Conservation (phyloP, 1,139 yeast species). For the Meyerozyma smithsonii region DNA sequence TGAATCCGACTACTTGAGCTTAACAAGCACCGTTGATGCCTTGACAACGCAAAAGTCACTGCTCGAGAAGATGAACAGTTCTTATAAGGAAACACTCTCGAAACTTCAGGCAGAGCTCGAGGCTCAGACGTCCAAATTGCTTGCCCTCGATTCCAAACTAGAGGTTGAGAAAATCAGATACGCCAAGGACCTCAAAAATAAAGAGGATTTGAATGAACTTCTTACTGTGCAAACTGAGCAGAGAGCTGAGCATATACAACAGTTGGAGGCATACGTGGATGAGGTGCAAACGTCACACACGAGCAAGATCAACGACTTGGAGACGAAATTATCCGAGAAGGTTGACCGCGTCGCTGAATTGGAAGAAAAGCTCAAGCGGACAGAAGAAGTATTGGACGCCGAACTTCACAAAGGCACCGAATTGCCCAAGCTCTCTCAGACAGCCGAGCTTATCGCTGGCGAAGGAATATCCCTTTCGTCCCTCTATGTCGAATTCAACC, state of each 20-base stretch:
- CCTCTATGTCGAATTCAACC: conserved; percentile 61
- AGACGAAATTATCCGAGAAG: conserved; percentile 20
- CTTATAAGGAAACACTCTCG: conserved; percentile 14
- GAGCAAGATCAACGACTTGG: conserved; percentile 19
- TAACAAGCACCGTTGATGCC: conserved; percentile 27
- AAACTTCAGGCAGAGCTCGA: conserved; percentile 31
- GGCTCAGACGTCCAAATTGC: conserved; percentile 37
- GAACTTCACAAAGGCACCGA: conserved; percentile 40
- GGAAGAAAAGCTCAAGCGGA: conserved; percentile 33
- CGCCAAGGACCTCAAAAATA: conserved; percentile 57
- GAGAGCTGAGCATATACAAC: conserved; percentile 39
- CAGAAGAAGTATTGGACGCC: conserved; percentile 40
- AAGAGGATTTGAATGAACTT: conserved; percentile 58
- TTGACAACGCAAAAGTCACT: conserved; percentile 24
- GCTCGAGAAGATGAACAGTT: conserved; percentile 16
- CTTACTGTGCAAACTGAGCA: conserved; percentile 51
- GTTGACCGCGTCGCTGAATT: conserved; percentile 30
- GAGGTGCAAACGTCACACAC: conserved; percentile 39
- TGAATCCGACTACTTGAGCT: conserved; percentile 31
- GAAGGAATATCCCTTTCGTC: conserved; percentile 64
- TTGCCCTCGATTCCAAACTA: conserved; percentile 21
- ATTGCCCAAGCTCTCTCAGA: conserved; percentile 31
- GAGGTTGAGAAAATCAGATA: conserved; percentile 47
- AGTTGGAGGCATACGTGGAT: conserved; percentile 43
- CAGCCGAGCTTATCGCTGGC: conserved; percentile 43